These are phyloP conservation scores for Thamnidium elegans DNA, from an alignment of 192 early-diverging fungal species.

Conservation along the genomic window DNA sequence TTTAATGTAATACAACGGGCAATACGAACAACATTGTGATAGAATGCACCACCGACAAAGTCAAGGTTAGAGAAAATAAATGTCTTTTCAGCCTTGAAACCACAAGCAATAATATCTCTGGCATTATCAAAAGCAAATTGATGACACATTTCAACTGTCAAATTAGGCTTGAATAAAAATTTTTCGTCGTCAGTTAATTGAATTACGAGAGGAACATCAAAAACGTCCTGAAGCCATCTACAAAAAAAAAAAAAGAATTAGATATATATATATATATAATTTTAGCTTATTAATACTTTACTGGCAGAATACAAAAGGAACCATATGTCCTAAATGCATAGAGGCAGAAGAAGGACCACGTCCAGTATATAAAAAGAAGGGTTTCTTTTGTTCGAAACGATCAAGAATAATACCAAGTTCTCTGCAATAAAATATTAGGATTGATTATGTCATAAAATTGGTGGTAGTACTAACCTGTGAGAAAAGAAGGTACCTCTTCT, in stretches of 20 bases:
- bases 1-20: constrained; percentile 83
- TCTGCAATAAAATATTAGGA: constrained; percentile 31
- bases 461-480: constrained; percentile 63
- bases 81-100: constrained; percentile 93
- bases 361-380: constrained; percentile 97
- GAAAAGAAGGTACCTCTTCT: constrained; percentile 93
- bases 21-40: constrained; percentile 89
- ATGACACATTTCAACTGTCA: constrained; percentile 79
- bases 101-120: constrained; percentile 91
- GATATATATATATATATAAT: neutral
- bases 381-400: constrained; percentile 92
- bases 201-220: constrained; percentile 92
- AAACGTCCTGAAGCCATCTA: constrained; percentile 93
- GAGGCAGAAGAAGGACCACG: constrained; percentile 87
- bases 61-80: constrained; percentile 95
- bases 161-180: constrained; percentile 89
- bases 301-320: constrained; percentile 97
- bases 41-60: constrained; percentile 90
- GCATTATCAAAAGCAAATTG: constrained; percentile 79
- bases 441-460: neutral
- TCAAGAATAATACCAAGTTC: constrained; percentile 85
- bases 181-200: constrained; percentile 99
- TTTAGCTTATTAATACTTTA: constrained; percentile 28
- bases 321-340: constrained; percentile 97
- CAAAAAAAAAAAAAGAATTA: neutral